Evolutionary conservation across 306 rosid genomes (phyloP), one percentile per base, ranked within the genome.

Genomic region (Potentilla sterilis): DNA sequence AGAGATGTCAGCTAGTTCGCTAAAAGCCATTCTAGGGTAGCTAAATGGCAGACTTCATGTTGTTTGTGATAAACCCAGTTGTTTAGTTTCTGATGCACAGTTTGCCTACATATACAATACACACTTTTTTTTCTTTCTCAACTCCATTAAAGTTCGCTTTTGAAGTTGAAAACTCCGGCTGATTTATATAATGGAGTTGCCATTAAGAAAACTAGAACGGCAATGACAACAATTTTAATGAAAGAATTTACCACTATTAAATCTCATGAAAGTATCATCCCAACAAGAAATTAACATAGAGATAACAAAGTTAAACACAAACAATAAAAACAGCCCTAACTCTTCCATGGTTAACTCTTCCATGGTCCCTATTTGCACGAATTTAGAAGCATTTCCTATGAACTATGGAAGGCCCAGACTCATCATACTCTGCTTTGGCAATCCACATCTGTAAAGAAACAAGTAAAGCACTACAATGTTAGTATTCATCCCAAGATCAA

Each of bases 391-490:
- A 95, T 80, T 95, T 95, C 92, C 98, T 86, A 74, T 95, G 97
- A 74, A 95, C 98, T 74, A 95, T 95, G 47, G 98, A 95, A 67
- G 98, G 98, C 19, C 98, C 98, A 18, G 98, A 92, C 77, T 95
- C 98, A 8, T 95, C 98, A 61, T 95, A 95, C 86, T 95, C 98
- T 9, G 95, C 96, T 88, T 95, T 95, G 28, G 98, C 93, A 78
- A 95, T 95, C 98, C 98, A 95, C 98, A 95, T 95, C 98, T 95
- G 96, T 82, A 83, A 74, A 28, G 55, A 58, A 42, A 37, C 66
- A 2, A 65, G 9, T 46, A 19, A 67, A 21, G 61, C 49, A 58
- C 24, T 49, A n/a, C 24, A 49, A 28, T 0, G 52, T 76, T 70
- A 81, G 67, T 6, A 43, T 67, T 47, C 51, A 58, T 54, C 38